Evolutionary conservation across 108 stramenopile species (phyloP), one percentile per base, ranked within the genome.

Genomic region (Poteriospumella lacustris): DNA sequence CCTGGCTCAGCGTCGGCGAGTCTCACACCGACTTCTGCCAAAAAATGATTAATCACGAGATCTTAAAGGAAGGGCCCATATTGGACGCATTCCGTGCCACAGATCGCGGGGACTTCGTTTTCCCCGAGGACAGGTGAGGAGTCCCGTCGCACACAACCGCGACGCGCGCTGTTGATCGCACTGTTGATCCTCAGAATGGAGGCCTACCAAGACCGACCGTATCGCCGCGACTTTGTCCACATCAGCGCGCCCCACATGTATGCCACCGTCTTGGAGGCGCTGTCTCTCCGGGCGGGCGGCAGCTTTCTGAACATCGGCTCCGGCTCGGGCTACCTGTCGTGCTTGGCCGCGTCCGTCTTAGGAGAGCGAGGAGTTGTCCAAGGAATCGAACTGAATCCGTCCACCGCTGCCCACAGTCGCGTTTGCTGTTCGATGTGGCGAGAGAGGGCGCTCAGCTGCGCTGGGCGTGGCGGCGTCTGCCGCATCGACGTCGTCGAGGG

Each of bases 171-270:
- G 15, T 24, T 19, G 24, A 15, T 56, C 52, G 15, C 52, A 56
- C 15, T 56, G 24, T 56, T 56, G 15, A 19, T 56, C 24, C 24
- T 56, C 24, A 56, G 52, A 15, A 56, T 19, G 15, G 19, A 56
- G 24, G 52, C 24, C 36, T 64, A 64, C 31, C 60, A 12, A 5
- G 60, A 64, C 31, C 60, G 60, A 3, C 60, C 60, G 3, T 64
- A 34, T 24, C 28, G 36, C 33, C 15, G 31, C 28, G 78, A 38
- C 19, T 78, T 1, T 41, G 80, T 83, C 29, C 94, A 95, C 77
- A 87, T 93, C n/a, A 91, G 90, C n/a, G 92, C 94, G 33, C 94
- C 94, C 3, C 92, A 93, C 59, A 93, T 95, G 43, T 95, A 95
- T 76, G 91, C 89, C 24, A 77, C 89, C 43, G 91, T 88, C 29